Evolutionary conservation across 768 basidiomycete genomes (phyloP).

Genomic region (Suillus lakei): DNA sequence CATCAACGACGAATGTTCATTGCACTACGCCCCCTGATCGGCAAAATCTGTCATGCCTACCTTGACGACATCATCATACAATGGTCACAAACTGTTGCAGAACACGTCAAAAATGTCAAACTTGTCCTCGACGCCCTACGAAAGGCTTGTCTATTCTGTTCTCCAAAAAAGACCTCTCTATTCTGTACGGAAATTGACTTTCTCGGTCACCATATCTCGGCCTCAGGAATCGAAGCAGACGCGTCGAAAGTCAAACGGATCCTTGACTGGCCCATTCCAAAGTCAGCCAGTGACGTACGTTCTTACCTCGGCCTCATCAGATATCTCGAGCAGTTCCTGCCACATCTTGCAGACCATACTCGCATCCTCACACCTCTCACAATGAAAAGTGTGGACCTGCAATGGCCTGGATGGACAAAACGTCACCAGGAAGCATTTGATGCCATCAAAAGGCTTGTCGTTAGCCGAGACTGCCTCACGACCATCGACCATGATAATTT

Average conservation of each 20-base stretch:
- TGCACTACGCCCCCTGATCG: slow-evolving; percentile 17
- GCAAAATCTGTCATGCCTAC: slow-evolving; percentile 22
- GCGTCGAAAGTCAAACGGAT: too few relatives aligned
- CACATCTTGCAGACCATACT: slow-evolving; percentile 18
- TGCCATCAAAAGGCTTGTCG: too few relatives aligned
- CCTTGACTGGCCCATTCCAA: neutral
- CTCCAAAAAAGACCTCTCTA: too few relatives aligned
- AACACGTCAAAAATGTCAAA: slow-evolving; percentile 17
- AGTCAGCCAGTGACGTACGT: slow-evolving; percentile 19
- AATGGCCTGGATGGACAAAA: slow-evolving; percentile 32
- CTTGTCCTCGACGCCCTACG: slow-evolving; percentile 22
- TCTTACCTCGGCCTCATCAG: slow-evolving; percentile 16
- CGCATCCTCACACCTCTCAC: slow-evolving; percentile 14
- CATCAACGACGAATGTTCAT: slow-evolving; percentile 15
- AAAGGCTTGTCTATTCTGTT: slow-evolving; percentile 1
- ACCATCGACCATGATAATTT: slow-evolving; percentile 37
- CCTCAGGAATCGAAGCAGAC: too few relatives aligned
- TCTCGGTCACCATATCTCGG: too few relatives aligned
- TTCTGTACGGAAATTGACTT: too few relatives aligned
- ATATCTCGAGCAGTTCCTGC: slow-evolving; percentile 14
- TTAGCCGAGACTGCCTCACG: slow-evolving; percentile 27
- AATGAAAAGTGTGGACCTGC: slow-evolving; percentile 26
- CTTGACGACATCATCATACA: slow-evolving; percentile 22
- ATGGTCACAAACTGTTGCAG: slow-evolving; percentile 18
- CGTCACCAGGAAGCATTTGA: slow-evolving; percentile 19